Base-by-base conservation (phyloP, 148 eudicot genomes). In the Vaccinium myrtillus region DNA sequence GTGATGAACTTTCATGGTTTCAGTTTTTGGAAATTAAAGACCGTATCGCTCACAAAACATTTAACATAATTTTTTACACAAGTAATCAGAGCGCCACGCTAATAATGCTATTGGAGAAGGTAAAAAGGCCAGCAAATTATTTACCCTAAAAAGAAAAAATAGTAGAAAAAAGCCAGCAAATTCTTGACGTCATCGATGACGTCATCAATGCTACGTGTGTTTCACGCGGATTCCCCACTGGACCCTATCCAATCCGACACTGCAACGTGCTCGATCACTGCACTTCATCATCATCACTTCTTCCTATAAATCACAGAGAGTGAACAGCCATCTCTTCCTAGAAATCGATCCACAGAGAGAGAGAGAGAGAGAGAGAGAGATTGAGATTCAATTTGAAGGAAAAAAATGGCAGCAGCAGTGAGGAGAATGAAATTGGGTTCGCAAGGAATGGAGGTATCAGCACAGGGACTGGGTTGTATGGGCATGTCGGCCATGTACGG, bases 401-500 rank as follows among this genome's bases (percentile, higher is more conserved):
- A 36, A 65, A 36, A 25, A 65, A 65, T 65, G 71, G 71, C 30
- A 23, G 71, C 32, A 23, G 71, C 15, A 65, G 71, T 65, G 71
- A 23, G 71, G 71, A 65, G 32, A 65, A 65, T 0, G 32, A 65
- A 65, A 25, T 65, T 65, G 71, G 71, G 71, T 25, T 65, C 71
- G 4, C 71, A 65, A 23, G 71, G 71, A 8, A 3, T 65, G 71
- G 71, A 65, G 14, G 71, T 65, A 23, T 65, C 71, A 23, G 71
- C 71, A 23, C 71, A 65, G 32, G 71, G 71, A 12, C 71, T 65
- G 30, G 71, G 71, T 30, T 65, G 71, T 65, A 65, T 65, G 71
- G 71, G 71, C 71, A 65, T 65, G 71, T 65, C 71, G 14, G 4
- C 0, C 71, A 0, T 65, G 32, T 65, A 65, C 32, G 71, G 71